phyloP scores from a whole-genome alignment of 176 grass and related monocot genomes.

The Musa troglodytarum region DNA sequence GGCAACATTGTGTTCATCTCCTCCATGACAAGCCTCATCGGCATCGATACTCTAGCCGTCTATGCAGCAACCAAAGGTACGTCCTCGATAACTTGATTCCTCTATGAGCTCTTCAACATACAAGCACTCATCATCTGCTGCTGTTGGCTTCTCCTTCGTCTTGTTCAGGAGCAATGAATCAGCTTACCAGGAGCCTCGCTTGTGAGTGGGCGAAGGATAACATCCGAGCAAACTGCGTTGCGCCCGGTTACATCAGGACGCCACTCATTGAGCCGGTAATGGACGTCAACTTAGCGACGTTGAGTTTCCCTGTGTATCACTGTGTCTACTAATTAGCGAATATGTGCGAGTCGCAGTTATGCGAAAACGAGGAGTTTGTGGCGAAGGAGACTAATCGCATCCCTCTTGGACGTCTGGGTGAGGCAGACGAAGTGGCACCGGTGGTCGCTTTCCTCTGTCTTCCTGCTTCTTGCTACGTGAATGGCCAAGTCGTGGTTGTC shows the following conservation, averaged over 20 bases:
- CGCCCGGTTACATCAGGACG: background rate
- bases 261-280: background rate
- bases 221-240: background rate
- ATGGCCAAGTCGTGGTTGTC: constrained; percentile 34
- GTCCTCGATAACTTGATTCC: background rate
- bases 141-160: background rate
- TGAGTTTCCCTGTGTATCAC: background rate
- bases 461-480: constrained; percentile 36
- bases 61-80: too few species aligned
- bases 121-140: background rate
- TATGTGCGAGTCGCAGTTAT: background rate
- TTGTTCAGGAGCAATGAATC: background rate
- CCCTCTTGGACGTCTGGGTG: constrained; percentile 28
- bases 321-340: background rate
- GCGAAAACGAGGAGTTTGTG: constrained; percentile 1
- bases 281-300: background rate
- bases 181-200: background rate
- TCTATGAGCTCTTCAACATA: background rate
- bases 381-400: constrained; percentile 3
- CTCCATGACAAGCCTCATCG: constrained; percentile 7
- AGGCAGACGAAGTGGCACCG: constrained; percentile 28
- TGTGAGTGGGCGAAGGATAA: background rate
- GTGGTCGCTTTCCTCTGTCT: constrained; percentile 40
- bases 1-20: constrained; percentile 33
- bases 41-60: background rate